Conservation (phyloP, 805 yeast species). For the Candida krabiensis region DNA sequence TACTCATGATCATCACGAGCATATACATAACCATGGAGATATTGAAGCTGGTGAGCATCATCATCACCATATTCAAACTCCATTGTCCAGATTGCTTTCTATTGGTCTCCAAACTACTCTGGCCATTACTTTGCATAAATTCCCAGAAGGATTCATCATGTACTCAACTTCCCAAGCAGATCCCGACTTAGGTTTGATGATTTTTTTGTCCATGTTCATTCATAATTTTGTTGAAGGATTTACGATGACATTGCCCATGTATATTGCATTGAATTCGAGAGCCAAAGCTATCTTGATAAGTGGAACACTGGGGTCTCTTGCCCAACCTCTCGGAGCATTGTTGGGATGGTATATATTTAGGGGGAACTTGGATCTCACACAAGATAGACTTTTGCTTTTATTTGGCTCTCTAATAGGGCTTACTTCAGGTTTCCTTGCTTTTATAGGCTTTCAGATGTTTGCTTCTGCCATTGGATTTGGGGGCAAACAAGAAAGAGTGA, state of each 20-base stretch:
- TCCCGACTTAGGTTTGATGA: slow-evolving; percentile 70
- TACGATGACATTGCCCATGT: slow-evolving; percentile 88
- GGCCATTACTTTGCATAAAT: slow-evolving; percentile 84
- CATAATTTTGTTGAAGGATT: slow-evolving; percentile 96
- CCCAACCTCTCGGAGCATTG: slow-evolving; percentile 90
- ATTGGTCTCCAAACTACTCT: slow-evolving; percentile 89
- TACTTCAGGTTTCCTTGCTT: slow-evolving; percentile 81
- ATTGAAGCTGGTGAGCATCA: slow-evolving; percentile 40
- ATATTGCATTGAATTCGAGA: slow-evolving; percentile 67
- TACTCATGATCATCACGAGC: slow-evolving; percentile 11
- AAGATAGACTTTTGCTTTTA: slow-evolving; percentile 39
- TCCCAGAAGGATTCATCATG: slow-evolving; percentile 94
- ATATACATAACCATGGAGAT: slow-evolving; percentile 15
- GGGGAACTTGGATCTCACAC: slow-evolving; percentile 34
- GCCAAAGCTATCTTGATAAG: slow-evolving; percentile 63
- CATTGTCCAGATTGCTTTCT: slow-evolving; percentile 72
- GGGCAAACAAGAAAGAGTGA: slow-evolving; percentile 60
- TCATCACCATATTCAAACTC: slow-evolving; percentile 79
- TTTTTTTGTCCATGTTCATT: slow-evolving; percentile 79
- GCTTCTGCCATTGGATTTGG: slow-evolving; percentile 81
- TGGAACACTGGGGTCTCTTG: slow-evolving; percentile 71
- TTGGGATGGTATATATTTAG: slow-evolving; percentile 56
- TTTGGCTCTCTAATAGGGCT: slow-evolving; percentile 68
- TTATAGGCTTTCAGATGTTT: slow-evolving; percentile 84
- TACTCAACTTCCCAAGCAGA: slow-evolving; percentile 73